Conservation (phyloP, 2,329 filamentous ascomycete species). For the Chrysosporium queenslandicum region DNA sequence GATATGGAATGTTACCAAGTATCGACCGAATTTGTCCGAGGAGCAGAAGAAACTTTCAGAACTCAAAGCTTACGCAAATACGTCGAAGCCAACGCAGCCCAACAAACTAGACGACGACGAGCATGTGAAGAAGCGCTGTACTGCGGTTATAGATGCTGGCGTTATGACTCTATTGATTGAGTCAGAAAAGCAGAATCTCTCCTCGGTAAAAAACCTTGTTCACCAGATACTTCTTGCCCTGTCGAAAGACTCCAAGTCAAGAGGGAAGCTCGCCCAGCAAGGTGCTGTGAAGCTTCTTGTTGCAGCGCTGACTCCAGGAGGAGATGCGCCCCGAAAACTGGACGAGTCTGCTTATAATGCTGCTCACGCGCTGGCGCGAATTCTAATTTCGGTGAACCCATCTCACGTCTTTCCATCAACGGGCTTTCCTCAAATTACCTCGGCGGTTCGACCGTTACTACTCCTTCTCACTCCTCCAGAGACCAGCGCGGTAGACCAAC, state of each 20-base stretch:
- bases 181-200: constrained; percentile 59
- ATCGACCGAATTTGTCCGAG: constrained; percentile 66
- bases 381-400: constrained; percentile 79
- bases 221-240: constrained; percentile 69
- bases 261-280: constrained; percentile 78
- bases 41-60: constrained; percentile 88
- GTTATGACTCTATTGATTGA: constrained; percentile 67
- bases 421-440: constrained; percentile 59
- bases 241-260: constrained; percentile 60
- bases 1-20: constrained; percentile 72
- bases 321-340: constrained; percentile 32
- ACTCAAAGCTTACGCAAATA: constrained; percentile 87
- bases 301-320: constrained; percentile 46
- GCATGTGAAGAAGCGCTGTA: constrained; percentile 65
- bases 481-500: constrained; percentile 43
- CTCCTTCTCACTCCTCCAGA: constrained; percentile 61
- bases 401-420: constrained; percentile 71
- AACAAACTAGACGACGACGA: constrained; percentile 66
- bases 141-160: constrained; percentile 65
- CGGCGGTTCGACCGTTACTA: constrained; percentile 72
- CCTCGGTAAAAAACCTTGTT: constrained; percentile 56
- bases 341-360: constrained; percentile 46
- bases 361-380: constrained; percentile 71
- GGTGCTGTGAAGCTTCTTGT: constrained; percentile 82
- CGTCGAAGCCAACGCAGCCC: constrained; percentile 51